Evolutionary conservation across 2,329 filamentous ascomycete genomes (phyloP).

Genomic region (Cladosporium sp.): DNA sequence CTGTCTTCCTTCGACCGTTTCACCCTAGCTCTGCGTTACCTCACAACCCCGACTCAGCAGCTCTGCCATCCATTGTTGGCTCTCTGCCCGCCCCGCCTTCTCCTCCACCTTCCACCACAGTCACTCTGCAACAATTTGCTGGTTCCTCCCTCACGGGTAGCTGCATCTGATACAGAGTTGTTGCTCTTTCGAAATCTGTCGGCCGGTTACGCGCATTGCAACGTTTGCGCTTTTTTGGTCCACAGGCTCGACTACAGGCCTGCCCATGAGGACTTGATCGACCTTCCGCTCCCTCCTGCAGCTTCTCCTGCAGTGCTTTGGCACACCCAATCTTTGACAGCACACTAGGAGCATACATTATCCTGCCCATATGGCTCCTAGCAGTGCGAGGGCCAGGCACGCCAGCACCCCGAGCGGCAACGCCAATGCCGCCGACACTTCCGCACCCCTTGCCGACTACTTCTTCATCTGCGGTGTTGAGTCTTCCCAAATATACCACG

Average conservation of each 20-base stretch:
- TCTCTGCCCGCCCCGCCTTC: background rate
- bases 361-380: constrained; percentile 6
- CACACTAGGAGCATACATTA: constrained; percentile 1
- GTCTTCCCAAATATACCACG: constrained; percentile 49
- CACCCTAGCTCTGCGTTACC: constrained; percentile 1
- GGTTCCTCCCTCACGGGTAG: background rate
- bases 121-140: background rate
- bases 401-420: constrained; percentile 10
- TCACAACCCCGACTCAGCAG: background rate
- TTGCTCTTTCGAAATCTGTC: constrained; percentile 6
- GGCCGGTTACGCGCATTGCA: constrained; percentile 4
- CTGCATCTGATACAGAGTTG: background rate
- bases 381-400: background rate
- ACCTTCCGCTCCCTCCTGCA: constrained; percentile 1
- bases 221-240: background rate
- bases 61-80: background rate
- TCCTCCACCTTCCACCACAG: background rate
- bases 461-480: constrained; percentile 60
- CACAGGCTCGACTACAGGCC: background rate
- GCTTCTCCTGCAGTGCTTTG: constrained; percentile 7
- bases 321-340: constrained; percentile 6
- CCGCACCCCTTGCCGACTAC: constrained; percentile 59
- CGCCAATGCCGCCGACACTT: constrained; percentile 28
- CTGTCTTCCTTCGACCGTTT: background rate
- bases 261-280: constrained; percentile 8